A percentile compares a stretch with the other conserved stretches of the same genome.
Evolutionary conservation across 495 filamentous ascomycete species (phyloP).

Genomic region (Podospora pseudoanserina): DNA sequence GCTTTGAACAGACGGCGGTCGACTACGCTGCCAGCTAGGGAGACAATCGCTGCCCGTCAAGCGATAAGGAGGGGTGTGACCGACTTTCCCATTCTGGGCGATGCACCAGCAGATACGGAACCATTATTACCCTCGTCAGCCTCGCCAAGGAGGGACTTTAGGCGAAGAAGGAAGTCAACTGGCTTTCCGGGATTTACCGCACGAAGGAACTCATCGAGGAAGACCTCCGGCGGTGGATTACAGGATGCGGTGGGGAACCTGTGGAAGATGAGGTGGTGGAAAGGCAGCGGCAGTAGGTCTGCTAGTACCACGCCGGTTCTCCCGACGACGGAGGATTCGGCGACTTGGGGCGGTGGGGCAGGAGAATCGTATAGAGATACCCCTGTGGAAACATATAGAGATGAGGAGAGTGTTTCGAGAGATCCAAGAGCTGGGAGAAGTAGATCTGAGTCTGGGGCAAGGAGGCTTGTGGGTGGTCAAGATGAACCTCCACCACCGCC

Average conservation of each 20-base stretch:
- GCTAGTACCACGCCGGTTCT: neutral
- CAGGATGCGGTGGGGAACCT: constrained; percentile 39
- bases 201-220: constrained; percentile 30
- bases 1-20: constrained; percentile 33
- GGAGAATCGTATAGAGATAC: constrained; percentile 1
- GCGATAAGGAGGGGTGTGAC: constrained; percentile 27
- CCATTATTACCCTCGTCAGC: constrained; percentile 13
- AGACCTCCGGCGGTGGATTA: constrained; percentile 28
- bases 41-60: constrained; percentile 20
- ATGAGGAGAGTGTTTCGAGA: neutral
- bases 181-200: constrained; percentile 54
- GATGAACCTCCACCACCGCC: neutral
- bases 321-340: neutral
- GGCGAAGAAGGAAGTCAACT: constrained; percentile 47
- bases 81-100: constrained; percentile 28
- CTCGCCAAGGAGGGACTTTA: constrained; percentile 31
- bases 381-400: neutral
- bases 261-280: constrained; percentile 43
- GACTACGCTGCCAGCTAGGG: constrained; percentile 34
- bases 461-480: neutral
- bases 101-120: constrained; percentile 18
- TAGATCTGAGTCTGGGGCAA: neutral
- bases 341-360: neutral
- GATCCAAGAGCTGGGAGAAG: neutral
- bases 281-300: constrained; percentile 9